Evolutionary conservation across 352 stramenopile genomes (phyloP).

Genomic region (Phytophthora europaea): DNA sequence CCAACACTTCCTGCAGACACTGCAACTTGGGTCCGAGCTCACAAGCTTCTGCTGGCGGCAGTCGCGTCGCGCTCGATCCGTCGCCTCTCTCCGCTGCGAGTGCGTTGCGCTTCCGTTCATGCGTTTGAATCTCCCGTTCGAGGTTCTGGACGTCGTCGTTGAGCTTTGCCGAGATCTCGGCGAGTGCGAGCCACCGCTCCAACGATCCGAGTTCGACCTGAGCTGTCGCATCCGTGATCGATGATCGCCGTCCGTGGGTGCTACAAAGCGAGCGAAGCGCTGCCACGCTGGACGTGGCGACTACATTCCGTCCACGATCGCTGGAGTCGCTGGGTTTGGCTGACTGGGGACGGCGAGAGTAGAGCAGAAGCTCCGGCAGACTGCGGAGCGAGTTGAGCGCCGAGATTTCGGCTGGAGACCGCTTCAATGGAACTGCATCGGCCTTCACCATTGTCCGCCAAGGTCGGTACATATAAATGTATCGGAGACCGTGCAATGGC

Average conservation of each 20-base stretch:
- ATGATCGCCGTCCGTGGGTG: slow-evolving; percentile 15
- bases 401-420: slow-evolving; percentile 40
- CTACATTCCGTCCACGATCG: slow-evolving; percentile 4
- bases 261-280: slow-evolving; percentile 33
- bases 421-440: slow-evolving; percentile 32
- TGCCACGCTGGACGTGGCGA: slow-evolving; percentile 31
- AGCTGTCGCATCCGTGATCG: slow-evolving; percentile 10
- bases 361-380: slow-evolving; percentile 27
- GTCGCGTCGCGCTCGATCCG: slow-evolving; percentile 12
- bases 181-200: slow-evolving; percentile 34
- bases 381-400: slow-evolving; percentile 34
- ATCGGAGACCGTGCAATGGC: slow-evolving; percentile 20
- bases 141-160: slow-evolving; percentile 25
- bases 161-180: slow-evolving; percentile 28
- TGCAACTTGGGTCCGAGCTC: slow-evolving; percentile 54
- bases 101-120: slow-evolving; percentile 28
- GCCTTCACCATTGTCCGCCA: slow-evolving; percentile 17
- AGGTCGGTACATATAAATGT: slow-evolving; percentile 27
- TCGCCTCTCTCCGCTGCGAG: slow-evolving; percentile 1
- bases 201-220: slow-evolving; percentile 17
- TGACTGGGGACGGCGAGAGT: slow-evolving; percentile 31
- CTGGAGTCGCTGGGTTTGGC: slow-evolving; percentile 6
- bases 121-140: slow-evolving; percentile 29
- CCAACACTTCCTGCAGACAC: slow-evolving; percentile 66
- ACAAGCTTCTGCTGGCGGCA: slow-evolving; percentile 34